Evolutionary conservation across 2,329 filamentous ascomycete species (phyloP), one percentile per base, ranked within the genome.

Genomic region (Madurella mycetomatis): DNA sequence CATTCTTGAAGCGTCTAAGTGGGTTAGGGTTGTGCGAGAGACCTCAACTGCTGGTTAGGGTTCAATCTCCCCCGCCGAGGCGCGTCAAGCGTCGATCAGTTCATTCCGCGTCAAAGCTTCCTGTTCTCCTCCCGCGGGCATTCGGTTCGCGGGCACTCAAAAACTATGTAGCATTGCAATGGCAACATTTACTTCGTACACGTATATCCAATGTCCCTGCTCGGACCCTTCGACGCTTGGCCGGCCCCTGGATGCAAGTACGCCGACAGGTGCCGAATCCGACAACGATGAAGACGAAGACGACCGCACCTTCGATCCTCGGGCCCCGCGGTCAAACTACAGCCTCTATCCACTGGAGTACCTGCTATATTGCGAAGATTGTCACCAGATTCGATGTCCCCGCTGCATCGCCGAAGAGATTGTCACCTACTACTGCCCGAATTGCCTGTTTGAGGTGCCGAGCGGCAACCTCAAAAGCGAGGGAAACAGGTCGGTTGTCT

Each of bases 281-380:
- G 85, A 90, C 48, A 87, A 90, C 60, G 88, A 90, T 55, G 88
- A 99, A 11, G 34, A 90, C 48, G 85, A 88, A 55, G 87, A 90
- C 60, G 88, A 90, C 55, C 79, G 81, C 58, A 87, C 89, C 4
- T 96, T 99, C 70, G 88, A 99, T 68, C 91, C 94, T 2, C 85
- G 88, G 64, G 85, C 86, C 57, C 83, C 88, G 15, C 86, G 92
- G 39, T 88, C 94, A 55, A 94, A 91, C 70, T 97, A 90, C 76
- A 92, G 90, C 61, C 78, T 99, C 32, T 96, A 92, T 67, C 92
- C 94, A 1, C 84, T 96, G 43, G 92, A 97, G 67, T 86, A 96
- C 68, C 82, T 99, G 25, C 81, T 97, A 41, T 99, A 95, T 75
- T 99, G 94, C 76, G 92, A 96, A 68, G 94, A 97, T 69, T 99